phyloP scores from a whole-genome alignment of 23 red algal genomes.

The Gracilaria domingensis region DNA sequence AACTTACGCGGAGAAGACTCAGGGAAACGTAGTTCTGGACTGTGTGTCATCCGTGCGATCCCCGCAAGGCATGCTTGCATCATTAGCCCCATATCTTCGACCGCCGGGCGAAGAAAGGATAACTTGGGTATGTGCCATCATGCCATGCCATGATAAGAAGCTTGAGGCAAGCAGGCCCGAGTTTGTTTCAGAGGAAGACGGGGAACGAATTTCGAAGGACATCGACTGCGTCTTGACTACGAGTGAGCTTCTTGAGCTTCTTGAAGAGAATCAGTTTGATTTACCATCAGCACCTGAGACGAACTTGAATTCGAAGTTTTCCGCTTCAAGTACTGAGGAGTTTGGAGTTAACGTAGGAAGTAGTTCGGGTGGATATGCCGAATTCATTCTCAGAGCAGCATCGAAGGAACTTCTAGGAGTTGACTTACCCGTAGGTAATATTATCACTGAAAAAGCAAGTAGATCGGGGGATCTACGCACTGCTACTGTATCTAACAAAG shows the following conservation, averaged over 20 bases:
- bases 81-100: conserved; percentile 16
- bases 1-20: conserved; percentile 91
- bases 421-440: conserved; percentile 18
- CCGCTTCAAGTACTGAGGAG: background rate
- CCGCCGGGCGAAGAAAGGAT: conserved; percentile 17
- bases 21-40: conserved; percentile 49
- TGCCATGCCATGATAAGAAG: conserved; percentile 93
- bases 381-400: conserved; percentile 68
- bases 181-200: conserved; percentile 22
- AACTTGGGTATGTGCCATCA: conserved; percentile 56
- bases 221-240: conserved; percentile 79
- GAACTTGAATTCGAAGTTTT: conserved; percentile 10
- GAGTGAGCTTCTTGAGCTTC: conserved; percentile 70
- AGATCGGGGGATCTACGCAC: conserved; percentile 49
- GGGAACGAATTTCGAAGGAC: conserved; percentile 20
- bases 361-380: conserved; percentile 75
- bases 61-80: conserved; percentile 75
- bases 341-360: conserved; percentile 63
- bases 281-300: conserved; percentile 16
- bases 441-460: conserved; percentile 42
- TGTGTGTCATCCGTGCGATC: conserved; percentile 53
- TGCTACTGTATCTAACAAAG: conserved; percentile 16
- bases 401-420: conserved; percentile 63
- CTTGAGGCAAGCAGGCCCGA: conserved; percentile 76
- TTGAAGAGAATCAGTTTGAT: conserved; percentile 51